Conservation (phyloP, 2,329 filamentous ascomycete genomes). For the Didymella pinodella region DNA sequence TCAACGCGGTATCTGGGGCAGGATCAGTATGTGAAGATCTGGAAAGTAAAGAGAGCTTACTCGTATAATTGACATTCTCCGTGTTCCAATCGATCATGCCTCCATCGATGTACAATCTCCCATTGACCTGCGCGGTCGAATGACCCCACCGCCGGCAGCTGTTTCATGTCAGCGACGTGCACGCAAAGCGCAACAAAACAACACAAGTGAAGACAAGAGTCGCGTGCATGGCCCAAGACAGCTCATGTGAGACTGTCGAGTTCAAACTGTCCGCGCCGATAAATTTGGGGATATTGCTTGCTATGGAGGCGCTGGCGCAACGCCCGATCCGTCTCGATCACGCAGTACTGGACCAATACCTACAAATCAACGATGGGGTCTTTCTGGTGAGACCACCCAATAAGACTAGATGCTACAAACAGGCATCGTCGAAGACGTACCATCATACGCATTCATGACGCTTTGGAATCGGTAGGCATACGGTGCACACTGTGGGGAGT, state of each 20-base stretch:
- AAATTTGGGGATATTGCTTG: not conserved
- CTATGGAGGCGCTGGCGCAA: not conserved
- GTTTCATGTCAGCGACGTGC: conserved; percentile 3
- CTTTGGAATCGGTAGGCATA: conserved; percentile 27
- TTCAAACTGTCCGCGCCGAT: not conserved
- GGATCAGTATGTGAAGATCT: not conserved
- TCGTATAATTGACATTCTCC: conserved; percentile 58
- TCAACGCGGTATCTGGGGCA: conserved; percentile 60
- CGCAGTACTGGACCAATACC: conserved; percentile 6
- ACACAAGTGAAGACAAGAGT: not conserved
- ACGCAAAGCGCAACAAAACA: not conserved
- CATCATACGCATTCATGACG: conserved; percentile 45
- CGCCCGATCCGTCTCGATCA: conserved; percentile 1
- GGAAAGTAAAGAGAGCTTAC: conserved; percentile 42
- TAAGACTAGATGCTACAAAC: conserved; percentile 39
- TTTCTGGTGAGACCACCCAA: conserved; percentile 43
- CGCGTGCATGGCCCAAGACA: not conserved
- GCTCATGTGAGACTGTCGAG: too few species aligned
- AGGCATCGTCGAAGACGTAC: conserved; percentile 38
- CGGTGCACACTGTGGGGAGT: conserved; percentile 26
- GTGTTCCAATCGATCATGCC: conserved; percentile 65
- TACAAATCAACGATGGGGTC: conserved; percentile 62
- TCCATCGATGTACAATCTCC: conserved; percentile 69
- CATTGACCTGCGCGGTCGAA: conserved; percentile 67
- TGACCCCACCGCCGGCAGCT: conserved; percentile 60